Evolutionary conservation across 768 basidiomycete genomes (phyloP), one percentile per base, ranked within the genome.

Genomic region (Wakefieldia striispora): DNA sequence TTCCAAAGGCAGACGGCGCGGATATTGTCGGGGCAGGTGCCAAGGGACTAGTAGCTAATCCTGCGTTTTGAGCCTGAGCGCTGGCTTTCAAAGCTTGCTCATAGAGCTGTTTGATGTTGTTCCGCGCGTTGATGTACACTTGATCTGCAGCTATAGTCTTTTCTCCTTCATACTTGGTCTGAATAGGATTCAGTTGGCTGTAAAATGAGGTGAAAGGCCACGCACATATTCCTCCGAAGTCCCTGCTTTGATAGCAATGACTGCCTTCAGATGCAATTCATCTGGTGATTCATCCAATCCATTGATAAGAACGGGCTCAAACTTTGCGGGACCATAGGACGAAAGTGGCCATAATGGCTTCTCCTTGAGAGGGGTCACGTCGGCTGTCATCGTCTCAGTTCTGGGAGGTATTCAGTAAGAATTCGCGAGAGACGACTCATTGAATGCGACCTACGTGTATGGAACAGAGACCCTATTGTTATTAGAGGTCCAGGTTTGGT

Each of bases 261-360:
- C 72, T 6, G 87, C 87, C 53, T 77, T 82, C 33, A 85, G 70
- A 38, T 88, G 76, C 39, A 95, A 68, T 66, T 97, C 93, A 59
- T 95, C 93, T 0, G 79, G 79, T 0, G 84, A 87, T 52, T 85
- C 74, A 55, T 97, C 92, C 27, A 86, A 66, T 3, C 81, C 83
- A 9, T 69, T 47, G 16, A 97, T 65, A 6, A 95, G 56, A 19
- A 72, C 79, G 0, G 82, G 82, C 55, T 92, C 90, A 51, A 77
- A 60, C 62, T 94, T 95, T 4, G 82, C 80, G 19, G 89, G 81
- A 0, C 77, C 91, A 63, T 88, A 95, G 0, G 81, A 85, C 0
- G 89, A 84, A 0, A 95, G 70, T 13, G 86, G 85, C 86, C 88
- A 97, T 12, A 76, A 38, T 0, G 92, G 93, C 60, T 82, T 85